phyloP scores from a whole-genome alignment of 805 yeast species.

The Saccharomycopsis fibuligera region DNA sequence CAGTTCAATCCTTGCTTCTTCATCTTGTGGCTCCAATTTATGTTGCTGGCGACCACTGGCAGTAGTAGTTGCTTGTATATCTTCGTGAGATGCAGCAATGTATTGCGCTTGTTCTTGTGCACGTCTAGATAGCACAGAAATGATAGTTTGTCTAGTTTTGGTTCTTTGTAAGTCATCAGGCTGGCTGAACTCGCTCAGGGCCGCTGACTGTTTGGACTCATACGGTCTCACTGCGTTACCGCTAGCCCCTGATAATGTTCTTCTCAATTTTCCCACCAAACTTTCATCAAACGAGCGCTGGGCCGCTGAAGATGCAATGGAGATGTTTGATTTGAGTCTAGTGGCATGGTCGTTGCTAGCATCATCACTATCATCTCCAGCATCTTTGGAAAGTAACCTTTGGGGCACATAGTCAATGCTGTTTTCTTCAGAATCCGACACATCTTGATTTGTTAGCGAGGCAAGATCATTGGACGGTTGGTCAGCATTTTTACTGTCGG shows the following conservation, averaged over 20 bases:
- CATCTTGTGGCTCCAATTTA: background rate
- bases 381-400: background rate
- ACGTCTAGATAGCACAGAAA: constrained; percentile 26
- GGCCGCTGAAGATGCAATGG: background rate
- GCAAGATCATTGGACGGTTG: too few species aligned
- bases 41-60: background rate
- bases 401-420: background rate
- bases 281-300: background rate
- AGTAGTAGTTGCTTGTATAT: too few species aligned
- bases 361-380: background rate
- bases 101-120: constrained; percentile 4
- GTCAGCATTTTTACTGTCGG: too few species aligned
- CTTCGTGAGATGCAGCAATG: background rate
- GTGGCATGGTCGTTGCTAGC: background rate
- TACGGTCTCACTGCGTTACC: background rate
- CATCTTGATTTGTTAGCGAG: too few species aligned
- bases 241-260: background rate
- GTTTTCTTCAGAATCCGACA: too few species aligned
- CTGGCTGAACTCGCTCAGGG: background rate
- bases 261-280: background rate
- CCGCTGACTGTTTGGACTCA: background rate
- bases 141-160: constrained; percentile 37
- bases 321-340: background rate
- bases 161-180: constrained; percentile 29
- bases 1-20: background rate